Evolutionary conservation across 1,139 yeast genomes (phyloP), one percentile per base, ranked within the genome.

Genomic region (Suhomyces maxii): DNA sequence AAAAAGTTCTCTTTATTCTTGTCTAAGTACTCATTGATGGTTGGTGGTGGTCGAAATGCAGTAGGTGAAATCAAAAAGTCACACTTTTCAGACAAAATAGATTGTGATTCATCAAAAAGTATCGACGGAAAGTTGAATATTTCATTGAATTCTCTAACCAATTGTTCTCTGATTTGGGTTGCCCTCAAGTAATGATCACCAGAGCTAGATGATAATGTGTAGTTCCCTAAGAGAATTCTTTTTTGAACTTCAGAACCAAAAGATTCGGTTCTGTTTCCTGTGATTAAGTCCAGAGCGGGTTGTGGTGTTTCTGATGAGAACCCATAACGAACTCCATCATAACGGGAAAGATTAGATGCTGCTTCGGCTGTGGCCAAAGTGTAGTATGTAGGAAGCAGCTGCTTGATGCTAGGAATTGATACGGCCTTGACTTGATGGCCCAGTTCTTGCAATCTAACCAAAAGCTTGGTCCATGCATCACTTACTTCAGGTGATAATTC

Each of bases 301-400:
- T 13, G 31, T 1, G 38, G 13, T 6, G 41, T 43, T 9, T 45
- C 47, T 10, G 41, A 37, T 37, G 84, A 67, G 42, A 64, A 67
- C 0, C 98, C 98, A 59, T 86, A 95, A 43, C 97, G 72, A 25
- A 91, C 71, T 2, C 99, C 99, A 65, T 93, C 99, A 58, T 80
- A 95, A 34, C 97, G 73, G 1, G 97, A 80, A 40, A 95, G 74
- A 61, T 95, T 93, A 0, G 99, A 91, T 0, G 96, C 84, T 0
- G 97, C 98, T 60, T 95, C 99, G 0, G 97, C 88, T 0, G 97
- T 89, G 1, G 95, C 90, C 34, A 95, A 59, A 0, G 96, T 86
- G 59, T 88, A 91, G 64, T 95, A 95, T 0, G 91, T 79, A 31
- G 95, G 91, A n/a, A 93, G 68, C 39, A 91, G 78, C 46, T 77